Evolutionary conservation across 192 early-diverging fungal species (phyloP).

Genomic region (Pilobolus umbonatus): DNA sequence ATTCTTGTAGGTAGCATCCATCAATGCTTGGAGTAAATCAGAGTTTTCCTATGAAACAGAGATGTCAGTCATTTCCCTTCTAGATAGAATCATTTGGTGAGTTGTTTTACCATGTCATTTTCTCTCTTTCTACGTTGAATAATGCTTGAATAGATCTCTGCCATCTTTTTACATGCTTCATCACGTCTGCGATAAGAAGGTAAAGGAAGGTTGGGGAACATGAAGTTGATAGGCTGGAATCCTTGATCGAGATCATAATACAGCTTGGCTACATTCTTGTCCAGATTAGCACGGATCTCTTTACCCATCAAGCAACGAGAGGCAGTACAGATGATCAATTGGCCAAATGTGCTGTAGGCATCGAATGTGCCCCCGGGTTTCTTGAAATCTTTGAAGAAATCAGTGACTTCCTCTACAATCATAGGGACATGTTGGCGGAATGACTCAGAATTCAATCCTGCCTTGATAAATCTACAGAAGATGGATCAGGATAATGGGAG

Average conservation of each 20-base stretch:
- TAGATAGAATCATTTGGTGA: background rate
- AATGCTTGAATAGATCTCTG: conserved; percentile 71
- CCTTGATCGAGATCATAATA: conserved; percentile 94
- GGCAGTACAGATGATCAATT: conserved; percentile 92
- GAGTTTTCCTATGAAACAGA: conserved; percentile 17
- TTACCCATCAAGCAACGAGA: conserved; percentile 91
- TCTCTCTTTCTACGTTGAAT: conserved; percentile 70
- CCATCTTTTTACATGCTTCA: conserved; percentile 78
- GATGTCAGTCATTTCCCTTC: background rate
- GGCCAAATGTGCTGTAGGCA: conserved; percentile 75
- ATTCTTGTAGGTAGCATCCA: conserved; percentile 85
- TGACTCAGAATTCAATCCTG: conserved; percentile 79
- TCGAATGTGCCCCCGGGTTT: conserved; percentile 55
- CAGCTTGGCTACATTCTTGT: conserved; percentile 66
- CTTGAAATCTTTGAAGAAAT: conserved; percentile 70
- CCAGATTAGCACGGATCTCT: conserved; percentile 83
- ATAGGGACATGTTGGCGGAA: conserved; percentile 87
- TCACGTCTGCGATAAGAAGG: conserved; percentile 84
- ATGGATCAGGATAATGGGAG: background rate
- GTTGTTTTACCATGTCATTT: conserved; percentile 24
- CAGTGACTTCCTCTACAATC: conserved; percentile 73
- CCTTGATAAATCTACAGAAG: conserved; percentile 83
- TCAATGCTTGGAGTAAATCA: conserved; percentile 81
- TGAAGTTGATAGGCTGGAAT: conserved; percentile 91
- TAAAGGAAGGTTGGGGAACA: conserved; percentile 89